Percentiles rank a stretch among this genome's conserved stretches.
Conservation (phyloP, 2,329 filamentous ascomycete species). For the Aspergillus sp. region DNA sequence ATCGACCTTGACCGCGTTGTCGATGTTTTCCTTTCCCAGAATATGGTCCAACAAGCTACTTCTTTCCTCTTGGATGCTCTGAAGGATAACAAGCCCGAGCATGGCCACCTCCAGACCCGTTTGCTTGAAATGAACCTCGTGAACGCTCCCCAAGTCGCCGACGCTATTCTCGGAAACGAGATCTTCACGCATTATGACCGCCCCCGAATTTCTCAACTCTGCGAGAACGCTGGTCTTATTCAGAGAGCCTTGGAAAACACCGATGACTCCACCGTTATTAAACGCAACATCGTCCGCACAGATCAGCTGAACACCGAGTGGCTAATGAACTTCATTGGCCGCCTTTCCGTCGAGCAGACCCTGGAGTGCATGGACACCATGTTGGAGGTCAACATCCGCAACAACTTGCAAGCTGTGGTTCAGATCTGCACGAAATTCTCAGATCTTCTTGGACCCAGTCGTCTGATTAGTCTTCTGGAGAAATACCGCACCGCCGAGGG, state of each 20-base stretch:
- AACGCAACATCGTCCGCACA: slow-evolving; percentile 80
- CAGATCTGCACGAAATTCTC: slow-evolving; percentile 98
- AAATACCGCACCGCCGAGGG: slow-evolving; percentile 97
- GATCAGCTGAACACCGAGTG: slow-evolving; percentile 89
- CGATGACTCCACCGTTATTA: slow-evolving; percentile 84
- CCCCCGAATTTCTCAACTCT: slow-evolving; percentile 80
- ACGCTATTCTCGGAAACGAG: slow-evolving; percentile 95
- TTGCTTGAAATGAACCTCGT: slow-evolving; percentile 97
- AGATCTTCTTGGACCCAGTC: slow-evolving; percentile 83
- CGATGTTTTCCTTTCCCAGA: slow-evolving; percentile 96
- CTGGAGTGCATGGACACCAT: slow-evolving; percentile 93
- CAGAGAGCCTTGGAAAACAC: slow-evolving; percentile 92
- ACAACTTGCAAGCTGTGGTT: slow-evolving; percentile 92
- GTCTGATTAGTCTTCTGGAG: slow-evolving; percentile 89
- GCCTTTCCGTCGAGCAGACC: slow-evolving; percentile 91
- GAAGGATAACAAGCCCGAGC: slow-evolving; percentile 91
- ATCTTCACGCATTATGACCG: slow-evolving; percentile 99
- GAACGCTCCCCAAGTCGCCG: slow-evolving; percentile 94
- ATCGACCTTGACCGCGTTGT: slow-evolving; percentile 93
- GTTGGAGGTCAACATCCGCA: slow-evolving; percentile 93
- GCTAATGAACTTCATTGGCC: slow-evolving; percentile 88
- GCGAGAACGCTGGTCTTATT: slow-evolving; percentile 85
- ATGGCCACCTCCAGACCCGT: slow-evolving; percentile 89
- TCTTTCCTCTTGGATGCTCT: slow-evolving; percentile 96
- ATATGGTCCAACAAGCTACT: slow-evolving; percentile 95